Percentiles rank a stretch among this genome's conserved stretches.
Evolutionary conservation across 495 filamentous ascomycete species (phyloP).

Genomic region (Chaetomidium leptoderma): DNA sequence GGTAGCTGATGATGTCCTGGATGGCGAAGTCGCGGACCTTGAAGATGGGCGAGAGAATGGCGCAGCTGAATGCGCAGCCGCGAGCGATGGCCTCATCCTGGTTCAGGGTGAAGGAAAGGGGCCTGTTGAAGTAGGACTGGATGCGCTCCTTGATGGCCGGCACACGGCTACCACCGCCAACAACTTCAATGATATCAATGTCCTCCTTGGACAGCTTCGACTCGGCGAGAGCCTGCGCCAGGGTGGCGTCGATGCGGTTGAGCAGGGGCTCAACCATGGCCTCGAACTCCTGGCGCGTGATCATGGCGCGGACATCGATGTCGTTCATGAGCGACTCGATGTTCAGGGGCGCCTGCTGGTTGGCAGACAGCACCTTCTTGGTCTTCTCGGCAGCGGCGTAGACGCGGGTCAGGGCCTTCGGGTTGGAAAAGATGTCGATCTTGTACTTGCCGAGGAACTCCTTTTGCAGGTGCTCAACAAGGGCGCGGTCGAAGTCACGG

Average conservation of each 20-base stretch:
- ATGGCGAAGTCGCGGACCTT: constrained; percentile 96
- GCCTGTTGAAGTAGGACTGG: constrained; percentile 84
- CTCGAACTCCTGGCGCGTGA: constrained; percentile 94
- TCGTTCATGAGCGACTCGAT: constrained; percentile 99
- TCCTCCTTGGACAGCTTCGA: constrained; percentile 85
- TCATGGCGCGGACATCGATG: constrained; percentile 78
- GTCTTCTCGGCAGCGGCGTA: constrained; percentile 88
- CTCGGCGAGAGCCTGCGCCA: constrained; percentile 89
- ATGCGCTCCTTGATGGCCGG: constrained; percentile 88
- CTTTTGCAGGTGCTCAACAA: constrained; percentile 89
- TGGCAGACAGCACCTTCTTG: constrained; percentile 98
- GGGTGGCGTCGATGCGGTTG: constrained; percentile 62
- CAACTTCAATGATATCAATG: constrained; percentile 89
- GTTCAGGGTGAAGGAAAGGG: constrained; percentile 93
- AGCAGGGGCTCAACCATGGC: constrained; percentile 82
- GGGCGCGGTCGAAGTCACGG: constrained; percentile 90
- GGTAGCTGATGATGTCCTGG: constrained; percentile 96
- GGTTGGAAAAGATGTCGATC: constrained; percentile 82
- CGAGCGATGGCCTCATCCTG: constrained; percentile 96
- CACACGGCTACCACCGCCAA: constrained; percentile 93
- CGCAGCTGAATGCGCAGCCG: constrained; percentile 96
- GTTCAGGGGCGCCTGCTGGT: constrained; percentile 87
- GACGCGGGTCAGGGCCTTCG: constrained; percentile 83
- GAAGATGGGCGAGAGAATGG: constrained; percentile 96
- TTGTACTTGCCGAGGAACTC: constrained; percentile 94